Base-by-base conservation (phyloP, 164 flowering plant species). In the Magnolia sinica region DNA sequence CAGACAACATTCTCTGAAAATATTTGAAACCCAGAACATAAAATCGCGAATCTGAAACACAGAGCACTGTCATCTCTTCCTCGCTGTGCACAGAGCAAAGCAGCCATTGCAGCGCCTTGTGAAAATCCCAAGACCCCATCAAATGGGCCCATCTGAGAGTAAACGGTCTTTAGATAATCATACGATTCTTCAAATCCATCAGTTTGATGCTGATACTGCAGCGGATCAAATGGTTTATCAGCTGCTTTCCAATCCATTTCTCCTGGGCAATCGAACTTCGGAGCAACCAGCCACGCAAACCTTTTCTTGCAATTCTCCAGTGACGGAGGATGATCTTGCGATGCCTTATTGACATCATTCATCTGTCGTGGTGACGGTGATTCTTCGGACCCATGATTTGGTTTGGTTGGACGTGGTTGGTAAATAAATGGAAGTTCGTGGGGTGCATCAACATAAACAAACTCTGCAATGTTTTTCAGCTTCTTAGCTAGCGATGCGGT, bases 91-190 rank as follows among this genome's bases (percentile, higher is more conserved):
- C 89, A 85, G 19, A 94, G 76, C 29, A 79, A 74, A 65, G 97
- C 97, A 20, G 91, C 89, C 93, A 94, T 91, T 24, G 97, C 94
- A 50, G 99, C 98, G 73, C 99, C 99, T 77, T 96, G 98, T 18
- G 99, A 96, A 82, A 96, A 96, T 58, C 99, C 99, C 84, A 96
- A 75, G 49, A 96, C 84, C 69, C 99, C 98, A 83, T 96, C 98
- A 79, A 96, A 92, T 3, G 97, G 99, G 24, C 99, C 99, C 63
- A 68, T 11, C 74, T 82, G 76, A 71, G 88, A 79, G 71, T 86
- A 83, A 1, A 88, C 79, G 0, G 70, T 76, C 76, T 89, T 89
- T 74, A 96, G 80, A 75, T 87, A 87, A 16, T 84, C 77, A 58
- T 90, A 64, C 19, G 99, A 96, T 70, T 22, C 82, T 29, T 90